Evolutionary conservation across 177 flowering plant species (phyloP).

Genomic region (Vitis hybrid): DNA sequence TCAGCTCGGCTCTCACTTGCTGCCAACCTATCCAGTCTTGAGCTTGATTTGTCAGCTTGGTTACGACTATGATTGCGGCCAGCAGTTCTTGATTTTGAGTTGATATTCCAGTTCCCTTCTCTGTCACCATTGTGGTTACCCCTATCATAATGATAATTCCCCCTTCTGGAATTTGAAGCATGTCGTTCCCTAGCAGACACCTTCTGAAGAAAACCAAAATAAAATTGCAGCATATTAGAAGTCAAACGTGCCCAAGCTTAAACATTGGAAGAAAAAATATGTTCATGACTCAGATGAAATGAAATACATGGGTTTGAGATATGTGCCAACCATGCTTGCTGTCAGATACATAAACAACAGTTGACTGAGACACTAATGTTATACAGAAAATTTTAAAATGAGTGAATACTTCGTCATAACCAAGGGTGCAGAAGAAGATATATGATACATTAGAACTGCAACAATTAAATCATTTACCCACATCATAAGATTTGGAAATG

Average conservation of each 20-base stretch:
- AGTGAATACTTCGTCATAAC: too few species aligned
- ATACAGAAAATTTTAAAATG: too few species aligned
- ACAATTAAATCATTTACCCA: too few species aligned
- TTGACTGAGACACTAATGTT: too few species aligned
- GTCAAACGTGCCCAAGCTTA: neutral
- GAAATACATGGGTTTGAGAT: too few species aligned
- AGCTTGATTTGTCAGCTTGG: slow-evolving; percentile 60
- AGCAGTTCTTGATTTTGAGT: slow-evolving; percentile 53
- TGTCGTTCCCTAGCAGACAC: slow-evolving; percentile 63
- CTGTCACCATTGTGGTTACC: slow-evolving; percentile 69
- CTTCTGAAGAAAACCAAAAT: slow-evolving; percentile 51
- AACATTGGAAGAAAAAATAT: neutral
- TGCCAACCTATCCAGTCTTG: slow-evolving; percentile 47
- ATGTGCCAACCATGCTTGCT: too few species aligned
- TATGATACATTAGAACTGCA: too few species aligned
- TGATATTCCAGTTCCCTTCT: slow-evolving; percentile 78
- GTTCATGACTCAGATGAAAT: too few species aligned
- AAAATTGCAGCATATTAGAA: slow-evolving; percentile 1
- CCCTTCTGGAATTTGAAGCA: slow-evolving; percentile 61
- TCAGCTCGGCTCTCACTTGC: slow-evolving; percentile 32
- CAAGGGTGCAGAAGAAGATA: too few species aligned
- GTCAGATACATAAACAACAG: too few species aligned
- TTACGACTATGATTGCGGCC: slow-evolving; percentile 62
- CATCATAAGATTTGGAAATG: too few species aligned
- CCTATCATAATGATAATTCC: slow-evolving; percentile 61